Percentiles rank a stretch among this genome's conserved stretches.
Evolutionary conservation across 352 stramenopile species (phyloP).

Genomic region (Phytopythium kandeliae): DNA sequence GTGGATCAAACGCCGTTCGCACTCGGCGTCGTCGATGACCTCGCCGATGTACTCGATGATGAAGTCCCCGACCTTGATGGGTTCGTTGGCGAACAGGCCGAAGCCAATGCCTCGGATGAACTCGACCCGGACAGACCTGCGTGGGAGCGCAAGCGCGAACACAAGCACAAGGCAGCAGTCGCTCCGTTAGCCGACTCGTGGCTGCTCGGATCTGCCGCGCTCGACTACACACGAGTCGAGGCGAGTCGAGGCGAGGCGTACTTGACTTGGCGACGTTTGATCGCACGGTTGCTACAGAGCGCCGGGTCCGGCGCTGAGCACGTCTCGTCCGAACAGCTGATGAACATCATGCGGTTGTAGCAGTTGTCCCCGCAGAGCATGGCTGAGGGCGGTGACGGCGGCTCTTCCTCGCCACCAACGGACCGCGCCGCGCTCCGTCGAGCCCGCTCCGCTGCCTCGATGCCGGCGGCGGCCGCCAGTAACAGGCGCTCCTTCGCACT

Average conservation of each 20-base stretch:
- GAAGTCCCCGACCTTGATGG: slow-evolving; percentile 77
- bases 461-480: no score
- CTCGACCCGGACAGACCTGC: slow-evolving; percentile 43
- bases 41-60: slow-evolving; percentile 94
- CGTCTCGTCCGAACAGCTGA: slow-evolving; percentile 73
- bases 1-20: slow-evolving; percentile 50
- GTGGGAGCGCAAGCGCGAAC: neutral
- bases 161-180: no score
- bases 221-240: no score
- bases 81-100: slow-evolving; percentile 79
- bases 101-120: slow-evolving; percentile 87
- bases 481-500: slow-evolving; percentile 24
- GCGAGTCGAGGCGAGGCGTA: no score
- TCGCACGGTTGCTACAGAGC: slow-evolving; percentile 69
- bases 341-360: slow-evolving; percentile 83
- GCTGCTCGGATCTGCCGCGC: no score
- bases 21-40: slow-evolving; percentile 89
- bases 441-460: no score
- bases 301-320: slow-evolving; percentile 65
- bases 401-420: neutral
- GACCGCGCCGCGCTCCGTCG: no score
- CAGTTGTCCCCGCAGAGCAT: slow-evolving; percentile 63
- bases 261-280: slow-evolving; percentile 64
- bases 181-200: no score
- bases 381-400: neutral